These are phyloP conservation scores for Cladophialophora carrionii DNA, from an alignment of 2,329 filamentous ascomycete species.

Conservation along the genomic window DNA sequence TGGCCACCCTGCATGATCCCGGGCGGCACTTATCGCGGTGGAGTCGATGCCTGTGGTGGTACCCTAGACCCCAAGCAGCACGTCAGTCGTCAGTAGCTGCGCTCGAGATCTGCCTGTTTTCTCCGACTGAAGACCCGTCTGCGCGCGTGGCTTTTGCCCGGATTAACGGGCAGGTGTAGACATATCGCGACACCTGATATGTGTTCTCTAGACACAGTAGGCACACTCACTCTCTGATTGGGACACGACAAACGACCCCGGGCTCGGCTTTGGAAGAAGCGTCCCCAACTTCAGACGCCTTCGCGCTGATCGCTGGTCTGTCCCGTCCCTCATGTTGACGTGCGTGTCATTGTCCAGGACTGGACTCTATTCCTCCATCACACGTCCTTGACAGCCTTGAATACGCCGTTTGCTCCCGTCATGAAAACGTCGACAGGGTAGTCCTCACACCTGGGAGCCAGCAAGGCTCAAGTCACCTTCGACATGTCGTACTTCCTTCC, in stretches of 20 bases:
- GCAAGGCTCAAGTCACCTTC: conserved; percentile 19
- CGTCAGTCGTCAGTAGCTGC: background rate
- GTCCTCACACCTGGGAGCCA: conserved; percentile 10
- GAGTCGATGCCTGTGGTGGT: conserved; percentile 1
- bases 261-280: conserved; percentile 7
- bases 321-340: conserved; percentile 17
- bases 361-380: conserved; percentile 5
- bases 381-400: background rate
- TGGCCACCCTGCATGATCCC: conserved; percentile 17
- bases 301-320: conserved; percentile 13
- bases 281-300: conserved; percentile 4
- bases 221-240: conserved; percentile 10
- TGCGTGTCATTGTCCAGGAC: conserved; percentile 15
- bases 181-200: conserved; percentile 13
- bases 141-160: conserved; percentile 27
- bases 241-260: conserved; percentile 3
- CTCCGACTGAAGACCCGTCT: conserved; percentile 24
- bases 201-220: conserved; percentile 11
- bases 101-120: conserved; percentile 29
- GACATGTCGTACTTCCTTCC: conserved; percentile 76
- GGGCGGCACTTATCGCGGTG: conserved; percentile 15
- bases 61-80: background rate
- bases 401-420: conserved; percentile 1
- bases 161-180: conserved; percentile 6
- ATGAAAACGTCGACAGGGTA: conserved; percentile 24